phyloP scores from a whole-genome alignment of 164 flowering plant genomes.

The Litsea cubeba region DNA sequence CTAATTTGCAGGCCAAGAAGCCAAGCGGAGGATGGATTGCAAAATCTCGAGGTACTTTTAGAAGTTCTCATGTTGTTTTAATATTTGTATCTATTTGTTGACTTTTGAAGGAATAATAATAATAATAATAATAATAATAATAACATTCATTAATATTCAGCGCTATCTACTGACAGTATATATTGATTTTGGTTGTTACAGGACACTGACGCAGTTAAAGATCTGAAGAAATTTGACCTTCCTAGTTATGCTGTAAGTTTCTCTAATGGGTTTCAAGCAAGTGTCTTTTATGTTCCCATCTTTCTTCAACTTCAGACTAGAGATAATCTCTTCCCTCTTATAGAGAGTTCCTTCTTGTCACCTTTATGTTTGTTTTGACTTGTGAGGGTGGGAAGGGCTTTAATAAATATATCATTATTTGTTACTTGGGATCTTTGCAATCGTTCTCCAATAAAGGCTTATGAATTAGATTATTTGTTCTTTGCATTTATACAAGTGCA shows the following conservation, averaged over 20 bases:
- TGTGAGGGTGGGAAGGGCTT: not conserved
- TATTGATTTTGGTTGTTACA: conserved; percentile 15
- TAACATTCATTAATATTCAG: not conserved
- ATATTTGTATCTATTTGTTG: not conserved
- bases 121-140: not conserved
- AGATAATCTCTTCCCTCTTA: not conserved
- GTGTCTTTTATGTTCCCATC: not conserved
- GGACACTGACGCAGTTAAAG: conserved; percentile 31
- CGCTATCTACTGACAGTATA: not conserved
- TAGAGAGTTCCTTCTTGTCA: not conserved
- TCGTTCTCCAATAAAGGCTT: not conserved
- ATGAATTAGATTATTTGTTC: no score
- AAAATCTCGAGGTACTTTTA: conserved; percentile 31
- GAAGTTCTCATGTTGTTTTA: not conserved
- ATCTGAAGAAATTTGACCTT: conserved; percentile 52
- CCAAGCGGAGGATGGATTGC: conserved; percentile 16
- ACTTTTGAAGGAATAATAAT: not conserved
- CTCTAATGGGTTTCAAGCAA: not conserved
- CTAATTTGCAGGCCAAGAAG: conserved; percentile 31
- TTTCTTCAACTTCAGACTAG: not conserved
- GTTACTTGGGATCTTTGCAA: not conserved
- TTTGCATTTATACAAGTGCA: no score
- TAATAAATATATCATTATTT: no score
- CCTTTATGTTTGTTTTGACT: not conserved
- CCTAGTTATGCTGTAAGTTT: conserved; percentile 83